Conservation (phyloP, 345 rosid species). For the Abelmoschus esculentus region DNA sequence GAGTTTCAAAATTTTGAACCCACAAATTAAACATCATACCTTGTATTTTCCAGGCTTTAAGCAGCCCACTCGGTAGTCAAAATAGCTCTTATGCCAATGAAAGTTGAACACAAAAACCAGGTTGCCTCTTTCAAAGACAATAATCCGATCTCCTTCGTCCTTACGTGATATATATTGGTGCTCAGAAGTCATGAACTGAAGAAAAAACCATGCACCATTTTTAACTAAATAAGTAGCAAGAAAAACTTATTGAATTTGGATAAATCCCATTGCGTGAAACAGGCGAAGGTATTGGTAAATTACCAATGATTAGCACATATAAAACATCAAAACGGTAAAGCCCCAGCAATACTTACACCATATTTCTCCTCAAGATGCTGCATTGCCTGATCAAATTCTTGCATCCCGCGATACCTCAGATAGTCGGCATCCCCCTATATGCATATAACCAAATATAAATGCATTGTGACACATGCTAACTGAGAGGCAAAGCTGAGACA, state of each 20-base stretch:
- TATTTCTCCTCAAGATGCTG: slow-evolving; percentile 76
- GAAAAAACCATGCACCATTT: background rate
- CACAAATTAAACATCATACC: slow-evolving; percentile 32
- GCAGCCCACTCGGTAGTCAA: slow-evolving; percentile 82
- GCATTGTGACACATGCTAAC: background rate
- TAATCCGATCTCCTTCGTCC: slow-evolving; percentile 70
- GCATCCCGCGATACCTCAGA: slow-evolving; percentile 77
- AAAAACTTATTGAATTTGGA: background rate
- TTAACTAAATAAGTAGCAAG: slow-evolving; percentile 5
- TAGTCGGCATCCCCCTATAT: slow-evolving; percentile 71
- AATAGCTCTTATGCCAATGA: slow-evolving; percentile 86
- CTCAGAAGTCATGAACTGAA: slow-evolving; percentile 91
- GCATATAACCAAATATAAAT: slow-evolving; percentile 8
- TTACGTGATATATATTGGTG: slow-evolving; percentile 88
- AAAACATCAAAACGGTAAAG: background rate
- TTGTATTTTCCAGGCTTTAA: slow-evolving; percentile 80
- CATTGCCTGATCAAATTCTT: slow-evolving; percentile 94
- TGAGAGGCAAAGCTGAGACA: background rate
- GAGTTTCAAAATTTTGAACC: background rate
- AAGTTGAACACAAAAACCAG: slow-evolving; percentile 89
- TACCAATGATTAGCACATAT: background rate
- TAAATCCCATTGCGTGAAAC: background rate
- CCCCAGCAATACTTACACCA: slow-evolving; percentile 43
- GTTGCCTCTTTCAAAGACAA: slow-evolving; percentile 82
- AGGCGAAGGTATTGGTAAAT: background rate